Conservation (phyloP, 2,329 filamentous ascomycete genomes). For the Phialocephala subalpina region DNA sequence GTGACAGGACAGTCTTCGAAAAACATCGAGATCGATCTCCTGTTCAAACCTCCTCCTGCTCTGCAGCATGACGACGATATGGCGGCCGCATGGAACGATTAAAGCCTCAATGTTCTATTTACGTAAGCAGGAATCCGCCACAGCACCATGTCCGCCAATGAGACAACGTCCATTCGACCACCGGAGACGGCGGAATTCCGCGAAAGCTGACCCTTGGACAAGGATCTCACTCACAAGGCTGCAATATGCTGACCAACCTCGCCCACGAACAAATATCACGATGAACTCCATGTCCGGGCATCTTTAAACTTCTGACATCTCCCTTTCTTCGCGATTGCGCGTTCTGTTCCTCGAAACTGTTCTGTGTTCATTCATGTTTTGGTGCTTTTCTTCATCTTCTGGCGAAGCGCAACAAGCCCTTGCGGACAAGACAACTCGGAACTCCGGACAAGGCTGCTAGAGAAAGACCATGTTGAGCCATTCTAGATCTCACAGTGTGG, state of each 20-base stretch:
- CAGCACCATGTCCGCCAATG: neutral
- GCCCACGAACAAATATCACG: neutral
- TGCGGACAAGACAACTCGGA: neutral
- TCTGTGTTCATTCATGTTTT: too few relatives aligned
- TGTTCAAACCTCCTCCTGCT: neutral
- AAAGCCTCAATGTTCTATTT: too few relatives aligned
- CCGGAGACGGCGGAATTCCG: neutral
- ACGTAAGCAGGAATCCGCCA: neutral
- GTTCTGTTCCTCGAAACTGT: too few relatives aligned
- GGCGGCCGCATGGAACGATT: too few relatives aligned
- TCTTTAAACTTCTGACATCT: neutral
- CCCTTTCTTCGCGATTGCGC: neutral
- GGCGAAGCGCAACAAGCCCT: neutral
- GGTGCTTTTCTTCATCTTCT: neutral
- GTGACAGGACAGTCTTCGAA: neutral
- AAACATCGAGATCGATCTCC: neutral
- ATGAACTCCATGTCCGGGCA: neutral
- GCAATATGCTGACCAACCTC: conserved; percentile 13
- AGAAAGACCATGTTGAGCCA: neutral
- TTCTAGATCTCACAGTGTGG: conserved; percentile 16
- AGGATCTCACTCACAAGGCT: conserved; percentile 13
- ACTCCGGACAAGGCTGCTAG: neutral
- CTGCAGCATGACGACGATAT: neutral
- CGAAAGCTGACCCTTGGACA: neutral
- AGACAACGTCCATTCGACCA: neutral